phyloP scores from a whole-genome alignment of 2,329 filamentous ascomycete species.

The Calonectria pteridis region DNA sequence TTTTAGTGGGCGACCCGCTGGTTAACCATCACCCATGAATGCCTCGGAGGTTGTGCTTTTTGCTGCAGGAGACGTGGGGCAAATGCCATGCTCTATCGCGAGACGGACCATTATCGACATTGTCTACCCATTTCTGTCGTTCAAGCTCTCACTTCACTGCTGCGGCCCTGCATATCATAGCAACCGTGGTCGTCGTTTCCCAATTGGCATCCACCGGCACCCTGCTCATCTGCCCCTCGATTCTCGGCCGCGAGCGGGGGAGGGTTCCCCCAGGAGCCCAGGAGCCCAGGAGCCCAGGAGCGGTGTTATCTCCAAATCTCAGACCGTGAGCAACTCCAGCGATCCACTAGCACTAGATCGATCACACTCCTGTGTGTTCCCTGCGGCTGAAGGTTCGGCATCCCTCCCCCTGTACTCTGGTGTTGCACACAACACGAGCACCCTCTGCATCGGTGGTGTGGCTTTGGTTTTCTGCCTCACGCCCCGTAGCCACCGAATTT shows the following conservation, averaged over 20 bases:
- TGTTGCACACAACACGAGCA: constrained; percentile 36
- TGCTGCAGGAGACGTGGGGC: background rate
- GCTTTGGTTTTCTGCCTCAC: background rate
- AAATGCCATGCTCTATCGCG: background rate
- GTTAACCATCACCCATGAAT: background rate
- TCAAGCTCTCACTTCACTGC: background rate
- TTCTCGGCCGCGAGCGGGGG: constrained; percentile 9
- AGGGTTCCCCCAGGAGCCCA: constrained; percentile 26
- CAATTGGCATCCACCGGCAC: background rate
- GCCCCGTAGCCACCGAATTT: background rate
- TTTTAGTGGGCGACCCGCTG: constrained; percentile 11
- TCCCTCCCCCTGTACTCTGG: constrained; percentile 32
- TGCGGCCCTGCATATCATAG: constrained; percentile 1
- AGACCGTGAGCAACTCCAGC: constrained; percentile 29
- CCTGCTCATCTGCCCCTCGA: background rate
- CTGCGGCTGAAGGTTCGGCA: constrained; percentile 35
- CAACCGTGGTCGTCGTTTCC: constrained; percentile 7
- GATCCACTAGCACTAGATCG: constrained; percentile 39
- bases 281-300: too few species aligned
- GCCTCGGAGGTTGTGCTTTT: background rate
- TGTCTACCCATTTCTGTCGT: background rate
- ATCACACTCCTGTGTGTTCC: constrained; percentile 28
- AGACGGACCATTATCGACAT: constrained; percentile 15
- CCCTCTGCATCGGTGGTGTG: constrained; percentile 8
- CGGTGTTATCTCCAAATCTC: constrained; percentile 38